Percentiles rank a stretch among this genome's conserved stretches.
phyloP scores from a whole-genome alignment of 1,284 basidiomycete genomes.

The Tylopilus sp. region DNA sequence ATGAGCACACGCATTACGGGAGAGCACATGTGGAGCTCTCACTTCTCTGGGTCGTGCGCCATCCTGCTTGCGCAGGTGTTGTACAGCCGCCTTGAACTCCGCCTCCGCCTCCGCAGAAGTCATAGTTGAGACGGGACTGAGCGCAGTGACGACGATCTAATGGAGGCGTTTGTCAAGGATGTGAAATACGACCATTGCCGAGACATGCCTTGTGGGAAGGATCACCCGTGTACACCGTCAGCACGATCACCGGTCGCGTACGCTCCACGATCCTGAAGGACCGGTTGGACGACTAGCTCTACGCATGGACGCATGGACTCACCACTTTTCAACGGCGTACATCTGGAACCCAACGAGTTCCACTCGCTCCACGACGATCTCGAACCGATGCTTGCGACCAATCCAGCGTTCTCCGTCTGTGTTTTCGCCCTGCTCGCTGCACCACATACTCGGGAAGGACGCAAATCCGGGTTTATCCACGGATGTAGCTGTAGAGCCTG shows the following conservation, averaged over 20 bases:
- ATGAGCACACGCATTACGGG: constrained; percentile 14
- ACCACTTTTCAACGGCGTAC: constrained; percentile 83
- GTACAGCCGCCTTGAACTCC: constrained; percentile 60
- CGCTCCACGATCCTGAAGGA: constrained; percentile 61
- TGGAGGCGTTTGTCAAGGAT: constrained; percentile 15
- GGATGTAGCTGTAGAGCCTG: constrained; percentile 28
- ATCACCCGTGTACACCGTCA: constrained; percentile 73
- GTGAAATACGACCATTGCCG: background rate
- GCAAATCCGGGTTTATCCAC: constrained; percentile 15
- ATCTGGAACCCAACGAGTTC: constrained; percentile 64
- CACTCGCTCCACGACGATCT: constrained; percentile 44
- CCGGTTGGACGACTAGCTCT: constrained; percentile 5
- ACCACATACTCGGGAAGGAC: constrained; percentile 5
- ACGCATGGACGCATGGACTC: constrained; percentile 15
- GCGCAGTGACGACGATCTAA: constrained; percentile 58
- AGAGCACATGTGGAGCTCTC: constrained; percentile 8
- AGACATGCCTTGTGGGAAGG: constrained; percentile 54
- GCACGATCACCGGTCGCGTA: constrained; percentile 51
- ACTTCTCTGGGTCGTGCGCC: constrained; percentile 68
- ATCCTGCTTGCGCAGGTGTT: constrained; percentile 54
- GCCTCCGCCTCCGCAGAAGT: constrained; percentile 43
- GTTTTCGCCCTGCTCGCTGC: constrained; percentile 14
- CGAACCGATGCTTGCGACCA: constrained; percentile 38
- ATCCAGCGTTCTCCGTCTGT: constrained; percentile 38
- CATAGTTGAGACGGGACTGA: constrained; percentile 45